Evolutionary conservation across 805 yeast genomes (phyloP).

Genomic region (Candida andamanensis): DNA sequence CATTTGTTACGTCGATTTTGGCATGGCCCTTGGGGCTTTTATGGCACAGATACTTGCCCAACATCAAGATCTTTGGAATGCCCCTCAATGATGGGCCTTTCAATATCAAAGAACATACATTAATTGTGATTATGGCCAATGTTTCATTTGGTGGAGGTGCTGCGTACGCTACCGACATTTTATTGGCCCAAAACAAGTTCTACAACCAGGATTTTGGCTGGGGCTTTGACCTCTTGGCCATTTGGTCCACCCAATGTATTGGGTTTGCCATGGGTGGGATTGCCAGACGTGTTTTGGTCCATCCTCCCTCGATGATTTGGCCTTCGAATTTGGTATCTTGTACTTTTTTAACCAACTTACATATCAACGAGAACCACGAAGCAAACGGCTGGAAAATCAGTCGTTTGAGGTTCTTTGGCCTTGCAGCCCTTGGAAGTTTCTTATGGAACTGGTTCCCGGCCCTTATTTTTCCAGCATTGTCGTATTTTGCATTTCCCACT

Average conservation of each 20-base stretch:
- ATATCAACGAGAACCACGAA: conserved; percentile 46
- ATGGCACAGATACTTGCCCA: conserved; percentile 36
- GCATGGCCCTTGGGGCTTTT: conserved; percentile 56
- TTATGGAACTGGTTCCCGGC: conserved; percentile 60
- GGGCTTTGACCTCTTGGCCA: conserved; percentile 23
- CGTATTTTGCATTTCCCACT: conserved; percentile 57
- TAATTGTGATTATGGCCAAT: conserved; percentile 17
- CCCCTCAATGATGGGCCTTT: conserved; percentile 20
- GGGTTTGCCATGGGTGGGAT: conserved; percentile 69
- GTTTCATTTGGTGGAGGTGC: conserved; percentile 13
- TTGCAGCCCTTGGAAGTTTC: conserved; percentile 24
- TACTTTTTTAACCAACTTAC: conserved; percentile 25
- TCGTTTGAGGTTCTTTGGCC: conserved; percentile 11
- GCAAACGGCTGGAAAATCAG: conserved; percentile 35
- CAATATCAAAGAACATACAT: conserved; percentile 20
- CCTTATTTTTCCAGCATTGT: conserved; percentile 52
- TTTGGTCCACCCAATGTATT: conserved; percentile 51
- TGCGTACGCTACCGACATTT: conserved; percentile 53
- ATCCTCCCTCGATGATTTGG: conserved; percentile 67
- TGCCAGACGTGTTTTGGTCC: conserved; percentile 52
- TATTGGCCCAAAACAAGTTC: conserved; percentile 47
- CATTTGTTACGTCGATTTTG: conserved; percentile 54
- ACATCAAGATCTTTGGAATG: conserved; percentile 15
- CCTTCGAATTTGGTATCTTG: conserved; percentile 59
- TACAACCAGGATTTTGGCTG: conserved; percentile 31